Conservation (phyloP, 768 basidiomycete genomes). For the Plicaturopsis crispa region DNA sequence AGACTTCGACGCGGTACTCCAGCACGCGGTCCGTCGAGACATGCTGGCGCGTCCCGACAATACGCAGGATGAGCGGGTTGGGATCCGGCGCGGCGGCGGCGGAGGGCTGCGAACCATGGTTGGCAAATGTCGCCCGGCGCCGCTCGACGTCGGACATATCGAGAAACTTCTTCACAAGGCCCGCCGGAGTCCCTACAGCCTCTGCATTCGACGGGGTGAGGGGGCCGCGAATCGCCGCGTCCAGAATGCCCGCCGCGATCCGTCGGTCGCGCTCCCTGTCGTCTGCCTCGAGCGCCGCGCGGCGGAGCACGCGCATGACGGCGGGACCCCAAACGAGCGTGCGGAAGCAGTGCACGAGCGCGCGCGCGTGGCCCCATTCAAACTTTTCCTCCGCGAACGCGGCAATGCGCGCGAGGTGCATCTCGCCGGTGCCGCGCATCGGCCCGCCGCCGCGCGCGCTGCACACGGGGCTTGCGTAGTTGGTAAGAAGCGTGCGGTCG, state of each 20-base stretch:
- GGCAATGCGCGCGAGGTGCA: slow-evolving; percentile 61
- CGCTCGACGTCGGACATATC: slow-evolving; percentile 7
- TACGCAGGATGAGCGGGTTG: slow-evolving; percentile 22
- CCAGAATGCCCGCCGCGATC: slow-evolving; percentile 9
- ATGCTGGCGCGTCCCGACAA: slow-evolving; percentile 27
- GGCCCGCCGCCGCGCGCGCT: slow-evolving; percentile 12
- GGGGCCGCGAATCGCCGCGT: slow-evolving; percentile 11
- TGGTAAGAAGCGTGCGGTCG: slow-evolving; percentile 60
- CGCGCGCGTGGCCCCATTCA: slow-evolving; percentile 85
- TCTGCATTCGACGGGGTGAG: slow-evolving; percentile 10
- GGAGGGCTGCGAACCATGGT: slow-evolving; percentile 2
- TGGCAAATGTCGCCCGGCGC: slow-evolving; percentile 13
- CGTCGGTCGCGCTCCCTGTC: slow-evolving; percentile 17
- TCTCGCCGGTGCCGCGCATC: slow-evolving; percentile 13
- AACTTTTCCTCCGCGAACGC: slow-evolving; percentile 80
- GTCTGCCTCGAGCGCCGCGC: slow-evolving; percentile 22
- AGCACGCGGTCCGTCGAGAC: slow-evolving; percentile 30
- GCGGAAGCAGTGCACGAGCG: slow-evolving; percentile 78
- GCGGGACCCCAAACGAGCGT: slow-evolving; percentile 76
- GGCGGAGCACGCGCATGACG: slow-evolving; percentile 52
- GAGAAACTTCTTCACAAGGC: slow-evolving; percentile 13
- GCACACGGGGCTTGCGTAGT: slow-evolving; percentile 65
- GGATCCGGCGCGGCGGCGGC: slow-evolving; percentile 5
- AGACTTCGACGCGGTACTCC: slow-evolving; percentile 36
- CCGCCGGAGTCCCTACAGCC: slow-evolving; percentile 14